phyloP scores from a whole-genome alignment of 2,329 filamentous ascomycete species.

The Colletotrichum cordylinicola region DNA sequence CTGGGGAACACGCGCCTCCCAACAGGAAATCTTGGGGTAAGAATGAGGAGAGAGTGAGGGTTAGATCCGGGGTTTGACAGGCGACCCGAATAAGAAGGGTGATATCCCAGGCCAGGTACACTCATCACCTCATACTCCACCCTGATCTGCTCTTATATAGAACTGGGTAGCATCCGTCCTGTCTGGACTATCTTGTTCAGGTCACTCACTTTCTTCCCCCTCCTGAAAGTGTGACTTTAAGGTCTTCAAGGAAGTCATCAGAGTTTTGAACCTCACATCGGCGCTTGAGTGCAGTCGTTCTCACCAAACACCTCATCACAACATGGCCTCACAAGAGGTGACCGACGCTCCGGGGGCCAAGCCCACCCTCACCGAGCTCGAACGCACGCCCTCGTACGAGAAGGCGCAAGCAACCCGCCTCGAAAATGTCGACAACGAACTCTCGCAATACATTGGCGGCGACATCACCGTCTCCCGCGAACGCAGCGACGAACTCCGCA shows the following conservation, averaged over 20 bases:
- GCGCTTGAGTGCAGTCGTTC: constrained; percentile 17
- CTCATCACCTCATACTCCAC: neutral
- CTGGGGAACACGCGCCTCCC: neutral
- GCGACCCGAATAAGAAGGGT: neutral
- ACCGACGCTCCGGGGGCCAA: constrained; percentile 28
- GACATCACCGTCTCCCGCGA: constrained; percentile 63
- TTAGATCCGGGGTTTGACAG: neutral
- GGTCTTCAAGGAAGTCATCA: neutral
- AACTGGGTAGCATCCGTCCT: neutral
- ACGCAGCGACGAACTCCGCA: constrained; percentile 66
- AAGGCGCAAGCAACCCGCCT: constrained; percentile 20
- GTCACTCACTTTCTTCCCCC: neutral
- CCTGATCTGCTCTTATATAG: constrained; percentile 1
- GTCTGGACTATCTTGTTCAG: neutral
- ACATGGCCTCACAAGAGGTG: constrained; percentile 25
- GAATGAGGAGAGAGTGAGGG: constrained; percentile 3
- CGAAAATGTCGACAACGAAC: constrained; percentile 66
- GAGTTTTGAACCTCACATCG: neutral
- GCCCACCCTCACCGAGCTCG: constrained; percentile 32
- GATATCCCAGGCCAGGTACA: neutral
- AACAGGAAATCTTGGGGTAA: constrained; percentile 4
- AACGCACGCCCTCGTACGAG: constrained; percentile 23
- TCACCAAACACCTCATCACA: constrained; percentile 4
- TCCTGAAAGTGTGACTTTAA: neutral
- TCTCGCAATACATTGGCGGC: constrained; percentile 71